Evolutionary conservation across 2,329 filamentous ascomycete genomes (phyloP).

Genomic region (Hymenoscyphus linearis): DNA sequence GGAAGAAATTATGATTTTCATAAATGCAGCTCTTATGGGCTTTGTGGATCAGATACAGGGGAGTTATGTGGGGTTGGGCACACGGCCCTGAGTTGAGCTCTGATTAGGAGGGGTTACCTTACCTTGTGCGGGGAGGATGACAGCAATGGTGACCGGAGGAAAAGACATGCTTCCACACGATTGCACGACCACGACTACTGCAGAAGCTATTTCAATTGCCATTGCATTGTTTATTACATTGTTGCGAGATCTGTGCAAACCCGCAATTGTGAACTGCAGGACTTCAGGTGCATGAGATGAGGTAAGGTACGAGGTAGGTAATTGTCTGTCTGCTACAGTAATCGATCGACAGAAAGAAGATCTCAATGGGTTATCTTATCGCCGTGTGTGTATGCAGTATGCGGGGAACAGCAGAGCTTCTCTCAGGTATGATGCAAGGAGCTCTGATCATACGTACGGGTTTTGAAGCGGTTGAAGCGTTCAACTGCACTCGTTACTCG

Average conservation of each 20-base stretch:
- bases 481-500: background rate
- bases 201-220: background rate
- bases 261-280: background rate
- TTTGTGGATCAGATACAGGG: background rate
- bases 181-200: background rate
- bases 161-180: background rate
- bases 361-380: background rate
- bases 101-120: slow-evolving; percentile 1
- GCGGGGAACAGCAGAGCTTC: background rate
- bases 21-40: background rate
- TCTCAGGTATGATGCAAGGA: background rate
- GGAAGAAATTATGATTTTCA: slow-evolving; percentile 1
- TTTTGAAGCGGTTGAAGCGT: background rate
- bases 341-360: too few species aligned
- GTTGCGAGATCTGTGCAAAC: slow-evolving; percentile 5
- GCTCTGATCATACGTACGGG: background rate
- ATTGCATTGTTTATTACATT: background rate
- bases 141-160: slow-evolving; percentile 1
- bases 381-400: background rate
- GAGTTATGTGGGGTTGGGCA: background rate
- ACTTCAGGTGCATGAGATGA: background rate
- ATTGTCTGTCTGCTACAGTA: too few species aligned
- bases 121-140: background rate
- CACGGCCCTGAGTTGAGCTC: background rate
- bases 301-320: background rate